Base-by-base conservation (phyloP, 2,329 filamentous ascomycete genomes). In the Pseudogymnoascus sp. region DNA sequence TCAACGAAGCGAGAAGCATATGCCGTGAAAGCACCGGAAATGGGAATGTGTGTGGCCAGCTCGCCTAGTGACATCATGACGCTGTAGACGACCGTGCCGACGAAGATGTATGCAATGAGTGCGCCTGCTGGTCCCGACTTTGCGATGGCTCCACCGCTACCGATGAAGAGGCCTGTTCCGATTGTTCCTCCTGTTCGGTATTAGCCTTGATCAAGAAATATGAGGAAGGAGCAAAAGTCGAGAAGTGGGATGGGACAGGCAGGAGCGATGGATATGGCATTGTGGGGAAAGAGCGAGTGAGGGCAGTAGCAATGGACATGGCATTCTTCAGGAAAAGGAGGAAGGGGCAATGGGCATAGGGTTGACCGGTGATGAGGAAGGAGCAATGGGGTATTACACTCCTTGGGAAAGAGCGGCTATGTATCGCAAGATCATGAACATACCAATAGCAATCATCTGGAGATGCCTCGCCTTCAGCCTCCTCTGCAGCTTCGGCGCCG, bases 1-100 rank as follows among this genome's bases (percentile, higher is more conserved):
- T 90, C 86, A 64, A 91, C 82, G 69, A 93, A 91, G 16, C 90
- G 87, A 40, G 85, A 82, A 21, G 89, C 89, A 70, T 92, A 93
- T 44, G 86, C 82, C 31, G 89, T 89, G 72, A 93, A 93, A 42
- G 88, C 87, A 64, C 89, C 90, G 18, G 88, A 80, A 37, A 93
- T 85, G 5, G 91, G 91, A 28, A 93, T 86, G 69, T 87, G 91
- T 10, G 89, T 87, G 8, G 89, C 87, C 81, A 95, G 89, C 76
- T 96, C 86, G 60, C 84, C 84, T 34, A 89, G 77, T 53, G 81
- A 81, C 59, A 81, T 80, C 87, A 93, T 92, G 75, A 93, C 86
- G 4, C 86, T 86, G 78, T 84, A 93, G 59, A 93, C 84, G 64
- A 93, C 83, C 14, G 84, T 79, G 61, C 89, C 90, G 71, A 92